Base-by-base conservation (phyloP, 306 rosid genomes). In the Quercus alba region DNA sequence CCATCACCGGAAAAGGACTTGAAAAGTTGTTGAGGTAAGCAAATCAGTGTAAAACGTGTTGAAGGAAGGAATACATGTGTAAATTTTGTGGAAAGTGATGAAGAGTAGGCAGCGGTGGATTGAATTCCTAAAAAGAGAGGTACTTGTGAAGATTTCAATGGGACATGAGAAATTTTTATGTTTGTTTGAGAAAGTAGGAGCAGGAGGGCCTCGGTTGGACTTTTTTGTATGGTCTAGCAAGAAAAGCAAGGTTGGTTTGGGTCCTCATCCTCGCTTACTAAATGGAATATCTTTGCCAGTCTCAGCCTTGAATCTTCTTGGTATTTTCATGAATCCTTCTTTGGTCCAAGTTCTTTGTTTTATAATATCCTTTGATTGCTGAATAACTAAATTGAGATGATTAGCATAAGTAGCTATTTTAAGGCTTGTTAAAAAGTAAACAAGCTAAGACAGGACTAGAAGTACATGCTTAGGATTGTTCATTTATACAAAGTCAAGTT, bases 171-270 rank as follows among this genome's bases (percentile, higher is more conserved):
- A 49, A 49, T 49, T 49, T 12, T 59, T 76, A 21, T 61, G 26
- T 83, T 67, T 64, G 38, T 57, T 70, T 51, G 56, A 52, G 74
- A 57, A 78, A 31, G 84, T 13, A 7, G 21, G 54, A 73, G 49
- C 14, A 64, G 59, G 86, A 78, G 61, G 79, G 83, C 81, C 80
- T 20, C 46, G 18, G 74, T 79, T 80, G 90, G 90, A 88, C 86
- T 81, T 86, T 84, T 82, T 63, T 31, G 55, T 46, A 21, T 78
- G 79, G 69, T 75, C 28, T 74, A 28, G 81, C 63, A 23, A 15
- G 10, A 28, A 26, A 58, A 71, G 62, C 77, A n/a, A 70, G 38
- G 33, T 78, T 14, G 46, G 77, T 81, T 14, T 14, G 46, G 77
- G 83, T 14, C 61, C 70, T 56, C 80, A 8, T 58, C 13, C 33